Evolutionary conservation across 768 basidiomycete genomes (phyloP).

Genomic region (Termitomyces bulborhizus): DNA sequence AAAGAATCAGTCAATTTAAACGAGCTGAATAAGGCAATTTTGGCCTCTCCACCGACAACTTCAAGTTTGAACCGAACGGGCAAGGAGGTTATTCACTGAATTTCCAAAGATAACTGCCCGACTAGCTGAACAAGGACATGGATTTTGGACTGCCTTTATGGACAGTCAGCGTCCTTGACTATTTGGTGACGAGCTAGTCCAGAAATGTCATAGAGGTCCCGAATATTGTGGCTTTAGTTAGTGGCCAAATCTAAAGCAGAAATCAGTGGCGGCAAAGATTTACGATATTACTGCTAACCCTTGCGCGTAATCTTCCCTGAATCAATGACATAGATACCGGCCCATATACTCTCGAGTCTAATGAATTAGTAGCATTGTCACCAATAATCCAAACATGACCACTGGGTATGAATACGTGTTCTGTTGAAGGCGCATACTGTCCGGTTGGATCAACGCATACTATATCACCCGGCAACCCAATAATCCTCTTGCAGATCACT

Average conservation of each 20-base stretch:
- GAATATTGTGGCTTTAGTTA: conserved; percentile 31
- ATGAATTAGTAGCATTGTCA: conserved; percentile 78
- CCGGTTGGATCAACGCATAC: conserved; percentile 87
- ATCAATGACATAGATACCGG: conserved; percentile 82
- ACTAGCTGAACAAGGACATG: background rate
- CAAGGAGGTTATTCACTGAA: conserved; percentile 96
- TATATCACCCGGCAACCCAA: conserved; percentile 86
- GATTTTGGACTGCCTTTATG: background rate
- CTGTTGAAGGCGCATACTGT: conserved; percentile 49
- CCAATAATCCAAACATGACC: conserved; percentile 90
- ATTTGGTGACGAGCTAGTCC: background rate
- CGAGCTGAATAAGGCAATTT: conserved; percentile 61
- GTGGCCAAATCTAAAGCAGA: conserved; percentile 38
- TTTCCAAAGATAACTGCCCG: conserved; percentile 46
- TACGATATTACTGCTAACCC: conserved; percentile 36
- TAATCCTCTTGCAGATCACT: conserved; percentile 81
- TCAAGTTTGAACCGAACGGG: conserved; percentile 91
- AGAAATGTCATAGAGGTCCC: conserved; percentile 35
- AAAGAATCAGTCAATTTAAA: background rate
- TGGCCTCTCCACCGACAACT: conserved; percentile 93
- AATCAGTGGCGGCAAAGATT: background rate
- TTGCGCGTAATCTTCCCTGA: conserved; percentile 58
- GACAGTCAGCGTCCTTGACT: background rate
- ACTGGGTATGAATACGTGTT: conserved; percentile 73
- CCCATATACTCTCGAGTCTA: conserved; percentile 90